Base-by-base conservation (phyloP, 2,329 filamentous ascomycete species). In the Sporothrix pallida region DNA sequence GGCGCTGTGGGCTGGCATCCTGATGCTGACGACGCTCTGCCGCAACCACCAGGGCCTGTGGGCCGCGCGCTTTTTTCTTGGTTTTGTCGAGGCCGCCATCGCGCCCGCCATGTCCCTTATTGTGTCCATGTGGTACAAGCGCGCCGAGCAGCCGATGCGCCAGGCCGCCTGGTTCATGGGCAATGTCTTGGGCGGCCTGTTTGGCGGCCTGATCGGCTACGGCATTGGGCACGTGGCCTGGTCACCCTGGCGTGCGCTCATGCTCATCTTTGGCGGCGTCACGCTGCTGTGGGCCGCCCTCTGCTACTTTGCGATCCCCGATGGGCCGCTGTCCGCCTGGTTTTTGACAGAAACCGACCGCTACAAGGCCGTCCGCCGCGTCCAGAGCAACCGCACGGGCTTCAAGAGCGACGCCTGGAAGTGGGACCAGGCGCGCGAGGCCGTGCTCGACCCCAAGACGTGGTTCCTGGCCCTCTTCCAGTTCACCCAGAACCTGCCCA, bases 61-160 rank as follows among this genome's bases (percentile, higher is more conserved):
- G 52, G 76, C 77, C 2, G 72, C 80, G 9, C 77, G 80, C 3
- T 77, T 81, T 26, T 73, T 80, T 6, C 72, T 82, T 12, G 80
- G 79, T 10, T 77, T 78, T 8, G 76, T 81, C 37, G 80, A 82
- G 73, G 78, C 80, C 12, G 77, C 79, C 6, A 78, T 82, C 26
- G 74, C 77, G 15, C 79, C 77, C 0, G 77, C 75, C 80, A 75
- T 80, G 77, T 78, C 81, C 17, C 74, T 82, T 23, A 76, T 81
- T 3, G 73, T 80, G 10, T 75, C 76, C 44, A 80, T 79, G 77
- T 81, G 79, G 78, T 81, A 80, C 73, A 80, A 77, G 15, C 70
- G 72, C 48, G 17, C 37, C 26, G 74, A 73, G 58, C 74, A 76
- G 67, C 73, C 74, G 23, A 70, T 70, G 2, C 60, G 74, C 3